Base-by-base conservation (phyloP, 768 basidiomycete genomes). In the Tremella yokohamensis region DNA sequence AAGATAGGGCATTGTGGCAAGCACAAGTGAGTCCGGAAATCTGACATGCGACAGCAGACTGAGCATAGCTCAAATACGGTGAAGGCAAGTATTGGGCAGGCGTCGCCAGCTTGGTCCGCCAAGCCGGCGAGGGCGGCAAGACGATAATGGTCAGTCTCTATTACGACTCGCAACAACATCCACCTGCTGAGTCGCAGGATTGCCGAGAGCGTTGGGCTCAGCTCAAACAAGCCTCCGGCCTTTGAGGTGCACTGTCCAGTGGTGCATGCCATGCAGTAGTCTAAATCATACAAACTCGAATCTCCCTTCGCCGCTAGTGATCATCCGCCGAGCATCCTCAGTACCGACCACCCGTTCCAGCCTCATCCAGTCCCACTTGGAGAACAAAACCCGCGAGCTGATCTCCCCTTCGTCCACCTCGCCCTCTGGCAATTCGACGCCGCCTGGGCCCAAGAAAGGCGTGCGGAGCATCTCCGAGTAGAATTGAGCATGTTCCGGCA, bases 401-500 rank as follows among this genome's bases (percentile, higher is more conserved):
- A 98, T 83, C 72, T 98, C 94, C 7, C 83, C 82, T 13, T 84
- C 79, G 47, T 96, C 91, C n/a, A 96, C 87, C 8, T 84, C 89
- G 15, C 88, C 90, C 39, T 90, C 81, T 69, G 93, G 92, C 11
- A 82, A 81, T 8, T 83, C 78, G 38, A 91, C 89, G 13, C 92
- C 86, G 1, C 83, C 49, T 13, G 51, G 34, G 2, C 63, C 54
- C n/a, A 74, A 49, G 83, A 97, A 98, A 0, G 94, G 93, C 72
- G 85, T 93, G 12, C 86, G 85, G 50, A 97, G 75, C 60, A 90
- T 82, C 73, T 98, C 96, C 0, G 89, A 84, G 77, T 94, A 97
- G 78, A 91, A 98, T 67, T 87, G 84, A 0, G 90, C 83, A 74
- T 97, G 90, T 54, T 89, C 85, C 0, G 96, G 96, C 34, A 88